Evolutionary conservation across 2,329 filamentous ascomycete genomes (phyloP).

Genomic region (Alternaria conjuncta): DNA sequence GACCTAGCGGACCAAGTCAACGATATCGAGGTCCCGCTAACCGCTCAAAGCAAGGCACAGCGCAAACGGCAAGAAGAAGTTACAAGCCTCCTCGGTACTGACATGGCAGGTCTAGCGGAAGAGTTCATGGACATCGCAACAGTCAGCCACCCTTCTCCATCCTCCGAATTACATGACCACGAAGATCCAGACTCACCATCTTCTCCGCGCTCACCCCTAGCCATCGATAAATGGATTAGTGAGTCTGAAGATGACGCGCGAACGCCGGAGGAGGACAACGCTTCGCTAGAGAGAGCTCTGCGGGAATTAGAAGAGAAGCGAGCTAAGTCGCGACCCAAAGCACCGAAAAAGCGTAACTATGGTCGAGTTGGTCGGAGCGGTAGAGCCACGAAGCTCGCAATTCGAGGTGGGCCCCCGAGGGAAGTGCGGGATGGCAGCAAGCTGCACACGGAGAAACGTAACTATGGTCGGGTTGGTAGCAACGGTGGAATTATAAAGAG

Average conservation of each 20-base stretch:
- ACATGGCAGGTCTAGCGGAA: neutral
- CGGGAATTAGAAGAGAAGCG: neutral
- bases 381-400: neutral
- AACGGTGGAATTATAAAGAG: neutral
- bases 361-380: neutral
- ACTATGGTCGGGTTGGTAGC: neutral
- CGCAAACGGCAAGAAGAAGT: neutral
- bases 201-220: neutral
- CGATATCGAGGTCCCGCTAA: neutral
- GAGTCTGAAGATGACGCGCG: neutral
- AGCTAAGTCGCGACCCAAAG: neutral
- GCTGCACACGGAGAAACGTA: neutral
- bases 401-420: too few species aligned
- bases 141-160: neutral
- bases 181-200: neutral
- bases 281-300: neutral
- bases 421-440: too few species aligned
- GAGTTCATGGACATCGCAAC: neutral
- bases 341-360: neutral
- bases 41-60: neutral
- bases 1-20: neutral
- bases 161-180: too few species aligned
- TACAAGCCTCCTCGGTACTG: neutral
- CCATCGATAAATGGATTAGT: neutral
- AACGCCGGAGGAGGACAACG: neutral